Percentiles rank a stretch among this genome's conserved stretches.
These are phyloP conservation scores for Cystobasidium sp. DNA, from an alignment of 1,284 basidiomycete species.

Conservation along the genomic window DNA sequence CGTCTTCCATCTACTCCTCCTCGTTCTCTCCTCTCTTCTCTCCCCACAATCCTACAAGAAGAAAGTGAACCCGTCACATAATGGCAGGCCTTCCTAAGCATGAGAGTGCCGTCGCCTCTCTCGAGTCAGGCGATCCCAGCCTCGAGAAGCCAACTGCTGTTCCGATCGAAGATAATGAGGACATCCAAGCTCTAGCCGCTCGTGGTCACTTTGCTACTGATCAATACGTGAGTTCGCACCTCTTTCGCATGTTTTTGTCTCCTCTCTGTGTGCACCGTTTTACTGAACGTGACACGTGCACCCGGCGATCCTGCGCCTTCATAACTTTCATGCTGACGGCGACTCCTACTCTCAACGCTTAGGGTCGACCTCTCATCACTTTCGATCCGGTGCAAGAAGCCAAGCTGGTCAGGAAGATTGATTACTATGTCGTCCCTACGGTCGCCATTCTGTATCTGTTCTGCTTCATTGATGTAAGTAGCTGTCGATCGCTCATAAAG, in stretches of 20 bases:
- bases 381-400: slow-evolving; percentile 55
- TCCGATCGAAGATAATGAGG: slow-evolving; percentile 11
- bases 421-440: slow-evolving; percentile 51
- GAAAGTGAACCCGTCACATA: not conserved
- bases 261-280: too few relatives aligned
- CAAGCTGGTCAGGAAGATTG: slow-evolving; percentile 52
- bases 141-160: slow-evolving; percentile 16
- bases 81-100: slow-evolving; percentile 1
- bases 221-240: slow-evolving; percentile 19
- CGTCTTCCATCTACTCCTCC: not conserved
- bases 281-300: too few relatives aligned
- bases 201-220: slow-evolving; percentile 30
- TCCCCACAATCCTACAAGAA: not conserved
- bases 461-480: slow-evolving; percentile 49
- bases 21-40: not conserved
- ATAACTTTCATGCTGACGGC: not conserved
- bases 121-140: slow-evolving; percentile 5
- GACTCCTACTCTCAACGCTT: not conserved
- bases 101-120: slow-evolving; percentile 5
- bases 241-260: not conserved
- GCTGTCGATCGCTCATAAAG: too few relatives aligned
- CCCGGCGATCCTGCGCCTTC: not conserved
- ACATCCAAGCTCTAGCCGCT: slow-evolving; percentile 22
- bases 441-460: slow-evolving; percentile 48
- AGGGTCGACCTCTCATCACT: slow-evolving; percentile 37